Percentiles rank a stretch among this genome's conserved stretches.
These are phyloP conservation scores for Akanthomyces muscarius DNA, from an alignment of 2,329 filamentous ascomycete genomes.

Conservation along the genomic window DNA sequence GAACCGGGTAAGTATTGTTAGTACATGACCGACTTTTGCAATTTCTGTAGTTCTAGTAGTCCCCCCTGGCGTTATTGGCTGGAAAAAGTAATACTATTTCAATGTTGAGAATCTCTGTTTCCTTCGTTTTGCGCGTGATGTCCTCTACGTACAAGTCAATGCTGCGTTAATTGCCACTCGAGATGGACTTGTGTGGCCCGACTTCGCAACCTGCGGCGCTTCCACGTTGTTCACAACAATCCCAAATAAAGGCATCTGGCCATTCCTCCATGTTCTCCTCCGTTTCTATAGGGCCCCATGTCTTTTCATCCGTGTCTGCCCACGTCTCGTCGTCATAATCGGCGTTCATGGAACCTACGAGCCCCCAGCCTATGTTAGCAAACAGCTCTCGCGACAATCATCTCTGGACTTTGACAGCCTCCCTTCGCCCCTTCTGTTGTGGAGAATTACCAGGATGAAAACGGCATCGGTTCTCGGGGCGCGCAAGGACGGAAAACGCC, in stretches of 20 bases:
- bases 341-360: neutral
- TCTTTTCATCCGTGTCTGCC: conserved; percentile 18
- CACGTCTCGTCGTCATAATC: conserved; percentile 18
- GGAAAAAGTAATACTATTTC: conserved; percentile 15
- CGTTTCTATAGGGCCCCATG: conserved; percentile 21
- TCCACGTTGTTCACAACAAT: conserved; percentile 21
- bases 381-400: conserved; percentile 12
- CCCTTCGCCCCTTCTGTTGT: no score
- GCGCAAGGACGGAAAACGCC: neutral
- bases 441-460: neutral
- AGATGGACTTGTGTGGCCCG: neutral
- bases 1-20: conserved; percentile 17
- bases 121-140: neutral
- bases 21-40: neutral
- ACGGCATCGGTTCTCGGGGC: neutral
- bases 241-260: conserved; percentile 24
- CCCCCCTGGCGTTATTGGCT: conserved; percentile 10
- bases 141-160: neutral
- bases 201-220: conserved; percentile 18
- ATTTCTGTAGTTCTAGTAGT: conserved; percentile 18
- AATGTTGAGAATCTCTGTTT: neutral
- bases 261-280: conserved; percentile 11
- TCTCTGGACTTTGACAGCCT: neutral
- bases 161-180: no score
- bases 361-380: neutral